Evolutionary conservation across 1,139 yeast genomes (phyloP).

Genomic region (Chernovozyma aurita): DNA sequence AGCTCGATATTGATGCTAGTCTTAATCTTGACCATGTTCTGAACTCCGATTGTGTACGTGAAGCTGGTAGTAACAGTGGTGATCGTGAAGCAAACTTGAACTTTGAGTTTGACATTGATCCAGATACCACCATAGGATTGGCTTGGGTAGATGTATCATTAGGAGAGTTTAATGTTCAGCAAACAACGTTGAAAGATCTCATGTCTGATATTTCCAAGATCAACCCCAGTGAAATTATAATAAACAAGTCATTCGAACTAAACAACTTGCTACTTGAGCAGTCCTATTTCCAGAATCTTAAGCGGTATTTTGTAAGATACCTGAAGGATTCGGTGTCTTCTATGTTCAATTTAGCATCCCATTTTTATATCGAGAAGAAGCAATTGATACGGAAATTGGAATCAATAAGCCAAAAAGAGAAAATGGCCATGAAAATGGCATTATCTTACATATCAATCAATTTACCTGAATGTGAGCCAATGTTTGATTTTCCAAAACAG

Average conservation of each 20-base stretch:
- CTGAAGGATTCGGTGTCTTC: slow-evolving; percentile 33
- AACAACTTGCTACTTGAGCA: slow-evolving; percentile 43
- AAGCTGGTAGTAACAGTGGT: slow-evolving; percentile 14
- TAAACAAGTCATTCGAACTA: slow-evolving; percentile 34
- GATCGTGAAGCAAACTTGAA: background rate
- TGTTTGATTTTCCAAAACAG: slow-evolving; percentile 33
- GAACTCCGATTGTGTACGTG: slow-evolving; percentile 27
- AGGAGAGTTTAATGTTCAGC: slow-evolving; percentile 70
- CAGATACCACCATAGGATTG: slow-evolving; percentile 56
- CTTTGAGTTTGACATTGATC: slow-evolving; percentile 19
- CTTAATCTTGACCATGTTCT: slow-evolving; percentile 12
- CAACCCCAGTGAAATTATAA: slow-evolving; percentile 61
- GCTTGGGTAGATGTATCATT: slow-evolving; percentile 89
- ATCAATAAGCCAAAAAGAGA: slow-evolving; percentile 44
- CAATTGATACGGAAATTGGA: slow-evolving; percentile 55
- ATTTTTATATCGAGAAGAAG: slow-evolving; percentile 43
- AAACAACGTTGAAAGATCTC: slow-evolving; percentile 51
- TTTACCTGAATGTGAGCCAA: slow-evolving; percentile 36
- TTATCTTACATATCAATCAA: slow-evolving; percentile 38
- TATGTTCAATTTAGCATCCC: slow-evolving; percentile 21
- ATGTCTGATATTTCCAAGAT: slow-evolving; percentile 61
- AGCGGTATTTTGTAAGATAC: slow-evolving; percentile 56
- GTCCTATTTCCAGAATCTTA: slow-evolving; percentile 56
- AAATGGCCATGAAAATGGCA: slow-evolving; percentile 42
- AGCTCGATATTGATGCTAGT: background rate